phyloP scores from a whole-genome alignment of 1,284 basidiomycete genomes.

The Malassezia restricta region DNA sequence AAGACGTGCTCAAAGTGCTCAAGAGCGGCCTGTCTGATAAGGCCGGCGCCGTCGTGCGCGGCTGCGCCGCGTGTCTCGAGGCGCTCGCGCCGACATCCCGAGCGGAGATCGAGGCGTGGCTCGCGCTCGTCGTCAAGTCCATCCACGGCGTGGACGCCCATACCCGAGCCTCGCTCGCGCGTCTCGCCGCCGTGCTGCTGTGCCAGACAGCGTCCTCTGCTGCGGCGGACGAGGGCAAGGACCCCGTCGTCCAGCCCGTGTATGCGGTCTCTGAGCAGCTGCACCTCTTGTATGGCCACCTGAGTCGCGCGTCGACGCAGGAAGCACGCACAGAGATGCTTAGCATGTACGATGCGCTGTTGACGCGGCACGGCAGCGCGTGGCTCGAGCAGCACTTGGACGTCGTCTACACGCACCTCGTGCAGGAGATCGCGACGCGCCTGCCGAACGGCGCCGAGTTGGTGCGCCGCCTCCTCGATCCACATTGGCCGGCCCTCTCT shows the following conservation, averaged over 20 bases:
- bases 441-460: constrained; percentile 49
- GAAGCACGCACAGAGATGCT: constrained; percentile 56
- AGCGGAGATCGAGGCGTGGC: constrained; percentile 63
- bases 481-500: constrained; percentile 68
- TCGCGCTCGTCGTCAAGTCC: constrained; percentile 60
- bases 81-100: constrained; percentile 42
- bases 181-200: constrained; percentile 69
- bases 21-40: constrained; percentile 67
- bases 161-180: constrained; percentile 66
- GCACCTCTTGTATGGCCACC: constrained; percentile 55
- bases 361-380: constrained; percentile 60
- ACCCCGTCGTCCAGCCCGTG: constrained; percentile 54
- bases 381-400: constrained; percentile 78
- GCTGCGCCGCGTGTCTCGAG: constrained; percentile 54
- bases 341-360: constrained; percentile 71
- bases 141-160: constrained; percentile 67
- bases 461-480: constrained; percentile 65
- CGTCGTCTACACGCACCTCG: constrained; percentile 63
- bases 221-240: constrained; percentile 51
- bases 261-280: constrained; percentile 72
- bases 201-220: constrained; percentile 55
- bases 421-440: constrained; percentile 54
- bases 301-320: constrained; percentile 58
- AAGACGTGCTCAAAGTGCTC: constrained; percentile 76
- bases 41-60: constrained; percentile 72